A percentile compares a stretch with the other conserved stretches of the same genome.
Evolutionary conservation across 331 rosid genomes (phyloP).

Genomic region (Quercus phellos): DNA sequence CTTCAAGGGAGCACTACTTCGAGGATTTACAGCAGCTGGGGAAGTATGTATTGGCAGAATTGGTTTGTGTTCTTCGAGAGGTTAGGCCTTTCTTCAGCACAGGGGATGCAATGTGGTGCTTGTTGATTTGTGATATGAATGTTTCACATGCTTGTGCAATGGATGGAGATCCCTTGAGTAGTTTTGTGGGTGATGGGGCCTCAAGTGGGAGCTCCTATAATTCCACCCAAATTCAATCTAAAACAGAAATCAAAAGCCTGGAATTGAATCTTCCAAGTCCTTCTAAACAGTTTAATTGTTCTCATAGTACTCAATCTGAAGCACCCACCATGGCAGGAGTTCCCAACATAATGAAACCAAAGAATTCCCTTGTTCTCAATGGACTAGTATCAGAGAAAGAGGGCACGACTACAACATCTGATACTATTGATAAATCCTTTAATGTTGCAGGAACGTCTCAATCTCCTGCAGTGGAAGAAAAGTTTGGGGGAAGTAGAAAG

Average conservation of each 20-base stretch:
- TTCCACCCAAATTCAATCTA: constrained; percentile 39
- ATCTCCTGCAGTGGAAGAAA: constrained; percentile 52
- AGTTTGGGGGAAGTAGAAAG: constrained; percentile 47
- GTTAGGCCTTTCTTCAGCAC: constrained; percentile 77
- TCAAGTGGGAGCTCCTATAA: constrained; percentile 36
- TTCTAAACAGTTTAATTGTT: constrained; percentile 34
- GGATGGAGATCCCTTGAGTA: constrained; percentile 51
- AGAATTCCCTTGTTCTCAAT: constrained; percentile 32
- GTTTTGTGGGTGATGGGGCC: constrained; percentile 34
- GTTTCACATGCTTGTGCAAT: constrained; percentile 87
- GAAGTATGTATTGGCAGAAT: constrained; percentile 77
- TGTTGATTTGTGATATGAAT: constrained; percentile 80
- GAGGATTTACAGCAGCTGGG: constrained; percentile 79
- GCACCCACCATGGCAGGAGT: constrained; percentile 30
- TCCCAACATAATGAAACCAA: constrained; percentile 29
- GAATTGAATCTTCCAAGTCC: constrained; percentile 55
- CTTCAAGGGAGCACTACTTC: constrained; percentile 66
- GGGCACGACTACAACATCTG: constrained; percentile 31
- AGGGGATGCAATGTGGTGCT: constrained; percentile 97
- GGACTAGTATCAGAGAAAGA: constrained; percentile 43
- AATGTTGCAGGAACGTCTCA: constrained; percentile 43
- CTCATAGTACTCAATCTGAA: constrained; percentile 47
- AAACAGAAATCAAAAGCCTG: constrained; percentile 43
- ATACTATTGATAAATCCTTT: constrained; percentile 40
- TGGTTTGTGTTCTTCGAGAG: constrained; percentile 85